Conservation (phyloP, 2,329 filamentous ascomycete genomes). For the Penicillium capsulatum region DNA sequence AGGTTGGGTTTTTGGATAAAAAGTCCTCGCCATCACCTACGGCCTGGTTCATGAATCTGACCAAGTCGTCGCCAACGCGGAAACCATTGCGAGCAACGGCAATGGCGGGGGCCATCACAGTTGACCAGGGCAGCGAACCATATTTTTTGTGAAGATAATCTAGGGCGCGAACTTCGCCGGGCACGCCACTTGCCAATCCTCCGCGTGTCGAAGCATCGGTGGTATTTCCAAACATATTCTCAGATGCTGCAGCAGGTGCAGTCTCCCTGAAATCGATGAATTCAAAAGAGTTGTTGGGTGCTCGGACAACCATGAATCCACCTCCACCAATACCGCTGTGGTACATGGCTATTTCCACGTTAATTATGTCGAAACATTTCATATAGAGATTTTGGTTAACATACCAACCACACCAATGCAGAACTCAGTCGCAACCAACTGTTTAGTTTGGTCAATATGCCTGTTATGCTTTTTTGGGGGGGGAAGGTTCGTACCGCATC, state of each 20-base stretch:
- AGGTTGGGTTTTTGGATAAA: constrained; percentile 67
- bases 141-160: constrained; percentile 67
- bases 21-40: constrained; percentile 57
- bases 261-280: constrained; percentile 86
- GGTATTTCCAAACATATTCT: constrained; percentile 81
- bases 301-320: constrained; percentile 80
- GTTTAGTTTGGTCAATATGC: constrained; percentile 2
- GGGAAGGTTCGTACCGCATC: constrained; percentile 54
- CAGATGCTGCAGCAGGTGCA: constrained; percentile 72
- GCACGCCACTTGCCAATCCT: constrained; percentile 63
- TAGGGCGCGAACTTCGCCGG: constrained; percentile 66
- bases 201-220: constrained; percentile 62
- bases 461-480: neutral
- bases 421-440: constrained; percentile 67
- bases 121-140: constrained; percentile 63
- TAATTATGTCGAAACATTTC: neutral
- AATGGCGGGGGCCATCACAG: constrained; percentile 69
- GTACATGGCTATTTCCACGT: constrained; percentile 57
- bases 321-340: constrained; percentile 81
- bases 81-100: constrained; percentile 71
- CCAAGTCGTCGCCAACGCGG: constrained; percentile 65
- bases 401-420: constrained; percentile 68
- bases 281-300: constrained; percentile 70
- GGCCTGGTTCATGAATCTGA: constrained; percentile 64
- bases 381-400: constrained; percentile 8